A percentile compares a stretch with the other conserved stretches of the same genome.
These are phyloP conservation scores for Coniella vitis DNA, from an alignment of 2,329 filamentous ascomycete species.

Conservation along the genomic window DNA sequence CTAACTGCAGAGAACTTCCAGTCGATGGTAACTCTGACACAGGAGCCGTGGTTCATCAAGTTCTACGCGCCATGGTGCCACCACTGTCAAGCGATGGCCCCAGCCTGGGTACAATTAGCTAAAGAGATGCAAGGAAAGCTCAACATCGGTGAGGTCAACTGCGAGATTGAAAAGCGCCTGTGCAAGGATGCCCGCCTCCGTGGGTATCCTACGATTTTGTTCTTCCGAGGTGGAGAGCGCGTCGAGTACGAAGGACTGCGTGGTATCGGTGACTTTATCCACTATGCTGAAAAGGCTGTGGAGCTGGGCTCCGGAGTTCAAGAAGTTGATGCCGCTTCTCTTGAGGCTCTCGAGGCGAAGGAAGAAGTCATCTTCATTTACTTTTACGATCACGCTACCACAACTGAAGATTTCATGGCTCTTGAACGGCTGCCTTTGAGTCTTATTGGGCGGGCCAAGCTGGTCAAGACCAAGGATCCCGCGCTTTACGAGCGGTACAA, in stretches of 20 bases:
- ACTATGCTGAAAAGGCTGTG: conserved; percentile 80
- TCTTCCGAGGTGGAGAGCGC: conserved; percentile 86
- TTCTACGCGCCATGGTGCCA: conserved; percentile 98
- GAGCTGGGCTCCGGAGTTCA: conserved; percentile 69
- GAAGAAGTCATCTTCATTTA: conserved; percentile 96
- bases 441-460: conserved; percentile 82
- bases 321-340: conserved; percentile 69
- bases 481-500: conserved; percentile 77
- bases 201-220: conserved; percentile 83
- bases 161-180: conserved; percentile 75
- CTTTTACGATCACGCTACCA: conserved; percentile 95
- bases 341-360: conserved; percentile 80
- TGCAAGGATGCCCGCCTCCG: conserved; percentile 82
- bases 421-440: conserved; percentile 80
- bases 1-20: conserved; percentile 84
- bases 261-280: conserved; percentile 82
- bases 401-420: conserved; percentile 82
- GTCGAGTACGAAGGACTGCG: conserved; percentile 90
- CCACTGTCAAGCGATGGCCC: conserved; percentile 88
- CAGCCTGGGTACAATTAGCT: conserved; percentile 82
- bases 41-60: conserved; percentile 96
- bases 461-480: conserved; percentile 78
- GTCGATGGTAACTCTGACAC: conserved; percentile 73
- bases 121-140: conserved; percentile 86
- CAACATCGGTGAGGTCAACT: conserved; percentile 95